Percentiles rank a stretch among this genome's conserved stretches.
Evolutionary conservation across 164 flowering plant genomes (phyloP).

Genomic region (Nymphaea colorata): DNA sequence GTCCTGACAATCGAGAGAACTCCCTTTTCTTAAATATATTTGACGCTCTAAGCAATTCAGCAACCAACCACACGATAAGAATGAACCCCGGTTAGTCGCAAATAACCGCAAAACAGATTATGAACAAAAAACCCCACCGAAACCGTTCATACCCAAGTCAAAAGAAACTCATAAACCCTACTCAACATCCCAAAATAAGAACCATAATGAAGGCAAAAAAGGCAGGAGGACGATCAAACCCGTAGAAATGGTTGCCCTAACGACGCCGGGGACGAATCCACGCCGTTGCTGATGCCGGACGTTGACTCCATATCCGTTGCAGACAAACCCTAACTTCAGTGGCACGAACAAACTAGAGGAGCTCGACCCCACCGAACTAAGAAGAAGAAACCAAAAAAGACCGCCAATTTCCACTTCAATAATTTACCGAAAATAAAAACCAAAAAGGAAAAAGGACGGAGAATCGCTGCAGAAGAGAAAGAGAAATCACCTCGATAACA

Average conservation of each 20-base stretch:
- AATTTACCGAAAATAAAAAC: too few species aligned
- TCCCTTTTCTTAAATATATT: too few species aligned
- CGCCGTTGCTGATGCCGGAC: background rate
- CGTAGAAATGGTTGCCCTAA: conserved; percentile 25
- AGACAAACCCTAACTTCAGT: conserved; percentile 10
- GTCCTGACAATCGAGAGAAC: too few species aligned
- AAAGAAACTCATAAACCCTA: background rate
- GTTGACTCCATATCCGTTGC: conserved; percentile 6
- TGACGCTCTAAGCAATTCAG: too few species aligned
- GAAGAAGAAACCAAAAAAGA: background rate
- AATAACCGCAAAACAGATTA: too few species aligned
- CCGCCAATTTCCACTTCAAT: background rate
- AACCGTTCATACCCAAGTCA: background rate
- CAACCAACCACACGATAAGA: too few species aligned
- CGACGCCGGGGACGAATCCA: conserved; percentile 3
- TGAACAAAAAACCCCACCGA: background rate
- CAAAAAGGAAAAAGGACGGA: background rate
- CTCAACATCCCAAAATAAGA: too few species aligned
- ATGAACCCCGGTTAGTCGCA: too few species aligned
- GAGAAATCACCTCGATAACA: background rate
- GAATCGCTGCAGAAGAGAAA: background rate
- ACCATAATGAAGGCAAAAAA: background rate
- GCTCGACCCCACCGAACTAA: conserved; percentile 7
- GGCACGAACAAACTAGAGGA: conserved; percentile 24
- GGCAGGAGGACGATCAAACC: conserved; percentile 10